phyloP scores from a whole-genome alignment of 1,284 basidiomycete genomes.

The Amylostereum areolatum region DNA sequence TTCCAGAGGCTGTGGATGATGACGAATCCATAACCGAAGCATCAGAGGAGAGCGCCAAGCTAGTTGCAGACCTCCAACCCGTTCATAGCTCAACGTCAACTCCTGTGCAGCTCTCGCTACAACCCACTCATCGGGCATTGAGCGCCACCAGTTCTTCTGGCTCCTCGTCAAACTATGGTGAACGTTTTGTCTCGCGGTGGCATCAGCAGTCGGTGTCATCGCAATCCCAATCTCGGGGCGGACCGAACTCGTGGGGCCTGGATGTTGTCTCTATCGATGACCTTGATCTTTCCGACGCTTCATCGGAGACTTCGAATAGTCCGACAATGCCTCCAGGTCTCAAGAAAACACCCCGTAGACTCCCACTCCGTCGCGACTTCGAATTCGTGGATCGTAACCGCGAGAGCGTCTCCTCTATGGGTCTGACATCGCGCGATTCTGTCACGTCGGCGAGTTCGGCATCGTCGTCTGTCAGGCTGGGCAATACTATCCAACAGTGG shows the following conservation, averaged over 20 bases:
- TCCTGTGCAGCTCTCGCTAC: constrained; percentile 5
- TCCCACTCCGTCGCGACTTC: constrained; percentile 69
- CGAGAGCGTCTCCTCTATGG: constrained; percentile 74
- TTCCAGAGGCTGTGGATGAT: no score
- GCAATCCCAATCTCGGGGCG: constrained; percentile 24
- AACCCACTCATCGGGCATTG: constrained; percentile 1
- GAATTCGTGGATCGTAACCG: constrained; percentile 64
- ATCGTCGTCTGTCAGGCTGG: constrained; percentile 39
- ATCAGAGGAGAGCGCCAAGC: constrained; percentile 2
- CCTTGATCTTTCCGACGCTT: constrained; percentile 66
- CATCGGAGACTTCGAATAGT: constrained; percentile 37
- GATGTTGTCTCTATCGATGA: constrained; percentile 74
- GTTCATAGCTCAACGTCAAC: neutral
- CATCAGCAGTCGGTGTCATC: constrained; percentile 13
- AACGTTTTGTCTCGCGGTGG: constrained; percentile 4
- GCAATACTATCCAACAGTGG: constrained; percentile 65
- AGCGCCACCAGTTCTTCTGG: constrained; percentile 55
- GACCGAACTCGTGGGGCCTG: constrained; percentile 37
- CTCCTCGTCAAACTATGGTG: constrained; percentile 24
- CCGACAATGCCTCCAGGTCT: constrained; percentile 45
- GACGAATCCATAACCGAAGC: constrained; percentile 1
- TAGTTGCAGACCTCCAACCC: neutral
- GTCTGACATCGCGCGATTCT: constrained; percentile 56
- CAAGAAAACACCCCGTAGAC: constrained; percentile 45
- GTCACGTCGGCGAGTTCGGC: constrained; percentile 37